These are phyloP conservation scores for Boletus subparvulus DNA, from an alignment of 768 basidiomycete species.

Conservation along the genomic window DNA sequence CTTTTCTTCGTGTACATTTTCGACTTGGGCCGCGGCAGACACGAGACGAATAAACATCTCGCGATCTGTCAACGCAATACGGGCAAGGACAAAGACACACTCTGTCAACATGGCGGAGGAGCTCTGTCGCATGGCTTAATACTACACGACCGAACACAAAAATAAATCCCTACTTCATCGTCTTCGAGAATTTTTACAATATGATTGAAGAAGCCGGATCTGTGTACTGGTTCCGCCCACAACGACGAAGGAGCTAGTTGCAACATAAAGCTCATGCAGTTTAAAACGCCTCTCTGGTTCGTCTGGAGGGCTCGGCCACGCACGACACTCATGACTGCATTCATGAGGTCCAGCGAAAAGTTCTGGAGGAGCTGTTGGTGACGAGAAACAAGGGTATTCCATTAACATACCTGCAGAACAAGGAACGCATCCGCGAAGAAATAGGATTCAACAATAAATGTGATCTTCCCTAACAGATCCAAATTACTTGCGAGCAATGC, in stretches of 20 bases:
- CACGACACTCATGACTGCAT: slow-evolving; percentile 53
- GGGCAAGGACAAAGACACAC: slow-evolving; percentile 70
- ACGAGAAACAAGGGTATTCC: neutral
- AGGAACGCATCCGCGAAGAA: slow-evolving; percentile 63
- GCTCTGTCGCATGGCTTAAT: slow-evolving; percentile 24
- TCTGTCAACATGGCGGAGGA: slow-evolving; percentile 52
- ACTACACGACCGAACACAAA: neutral
- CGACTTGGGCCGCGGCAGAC: slow-evolving; percentile 52
- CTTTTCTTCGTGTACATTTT: slow-evolving; percentile 48
- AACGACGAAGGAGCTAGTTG: slow-evolving; percentile 60
- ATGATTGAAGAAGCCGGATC: slow-evolving; percentile 68
- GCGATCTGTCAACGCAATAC: slow-evolving; percentile 66
- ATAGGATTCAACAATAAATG: slow-evolving; percentile 73
- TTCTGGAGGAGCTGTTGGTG: slow-evolving; percentile 38
- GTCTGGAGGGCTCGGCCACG: slow-evolving; percentile 44
- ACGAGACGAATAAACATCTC: slow-evolving; percentile 72
- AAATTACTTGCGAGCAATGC: slow-evolving; percentile 64
- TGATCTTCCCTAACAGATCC: slow-evolving; percentile 70
- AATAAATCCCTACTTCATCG: slow-evolving; percentile 54
- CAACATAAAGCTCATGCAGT: slow-evolving; percentile 55
- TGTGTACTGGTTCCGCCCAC: slow-evolving; percentile 76
- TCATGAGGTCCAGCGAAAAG: slow-evolving; percentile 56
- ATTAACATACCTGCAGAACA: slow-evolving; percentile 58
- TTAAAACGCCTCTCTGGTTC: slow-evolving; percentile 66
- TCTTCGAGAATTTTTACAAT: slow-evolving; percentile 59